Evolutionary conservation across 2,329 filamentous ascomycete species (phyloP).

Genomic region (Fusarium irregulare): DNA sequence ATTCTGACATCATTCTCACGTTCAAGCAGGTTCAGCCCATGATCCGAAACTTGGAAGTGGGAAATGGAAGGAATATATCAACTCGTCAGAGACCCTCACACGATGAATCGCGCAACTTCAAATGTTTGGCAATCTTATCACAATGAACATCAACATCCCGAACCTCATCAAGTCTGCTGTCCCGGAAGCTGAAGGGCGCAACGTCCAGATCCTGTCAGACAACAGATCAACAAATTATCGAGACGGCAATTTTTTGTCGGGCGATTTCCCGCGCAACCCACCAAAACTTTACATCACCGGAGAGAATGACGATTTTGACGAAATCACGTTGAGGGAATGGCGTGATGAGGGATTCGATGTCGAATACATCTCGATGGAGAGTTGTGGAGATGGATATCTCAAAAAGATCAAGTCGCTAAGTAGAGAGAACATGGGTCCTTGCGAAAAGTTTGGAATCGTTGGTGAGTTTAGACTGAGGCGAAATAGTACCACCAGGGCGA

Average conservation of each 20-base stretch:
- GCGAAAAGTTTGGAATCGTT: conserved; percentile 58
- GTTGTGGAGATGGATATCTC: conserved; percentile 50
- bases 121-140: background rate
- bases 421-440: conserved; percentile 51
- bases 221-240: conserved; percentile 52
- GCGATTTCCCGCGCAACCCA: conserved; percentile 52
- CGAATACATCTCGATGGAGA: conserved; percentile 56
- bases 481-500: accelerated
- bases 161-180: conserved; percentile 48
- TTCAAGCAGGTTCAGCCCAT: conserved; percentile 14
- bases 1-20: conserved; percentile 35
- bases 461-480: conserved; percentile 43
- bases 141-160: conserved; percentile 47
- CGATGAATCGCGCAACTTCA: too few species aligned
- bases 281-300: conserved; percentile 58
- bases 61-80: conserved; percentile 26
- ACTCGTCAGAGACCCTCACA: background rate
- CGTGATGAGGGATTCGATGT: conserved; percentile 57
- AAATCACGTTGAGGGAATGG: conserved; percentile 53
- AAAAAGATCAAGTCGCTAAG: conserved; percentile 51
- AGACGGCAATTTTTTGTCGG: conserved; percentile 56
- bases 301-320: conserved; percentile 57
- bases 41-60: conserved; percentile 34
- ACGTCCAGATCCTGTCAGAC: conserved; percentile 48
- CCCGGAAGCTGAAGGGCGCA: conserved; percentile 48